Conservation (phyloP, 164 flowering plant genomes). For the Vitis rupestris region DNA sequence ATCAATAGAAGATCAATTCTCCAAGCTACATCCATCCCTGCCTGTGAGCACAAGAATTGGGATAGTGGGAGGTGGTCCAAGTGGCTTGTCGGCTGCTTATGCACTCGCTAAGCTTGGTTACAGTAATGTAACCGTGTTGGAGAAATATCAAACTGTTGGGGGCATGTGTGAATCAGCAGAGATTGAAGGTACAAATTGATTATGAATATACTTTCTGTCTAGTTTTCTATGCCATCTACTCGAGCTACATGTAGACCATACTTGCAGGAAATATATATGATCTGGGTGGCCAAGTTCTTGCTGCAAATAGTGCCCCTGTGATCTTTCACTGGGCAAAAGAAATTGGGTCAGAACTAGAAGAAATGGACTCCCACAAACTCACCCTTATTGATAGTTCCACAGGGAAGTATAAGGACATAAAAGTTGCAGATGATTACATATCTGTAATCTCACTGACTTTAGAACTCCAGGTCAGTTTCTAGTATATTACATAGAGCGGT, state of each 20-base stretch:
- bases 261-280: conserved; percentile 66
- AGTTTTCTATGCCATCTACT: neutral
- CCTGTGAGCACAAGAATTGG: conserved; percentile 61
- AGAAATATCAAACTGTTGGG: conserved; percentile 64
- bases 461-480: conserved; percentile 57
- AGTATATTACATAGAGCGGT: neutral
- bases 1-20: conserved; percentile 65
- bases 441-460: conserved; percentile 68
- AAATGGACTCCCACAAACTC: conserved; percentile 74
- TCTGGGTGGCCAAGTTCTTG: conserved; percentile 86
- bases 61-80: conserved; percentile 77
- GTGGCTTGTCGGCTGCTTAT: conserved; percentile 82
- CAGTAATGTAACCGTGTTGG: conserved; percentile 51
- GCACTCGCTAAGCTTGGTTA: conserved; percentile 73
- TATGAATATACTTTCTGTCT: neutral
- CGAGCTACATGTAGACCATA: neutral
- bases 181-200: conserved; percentile 51
- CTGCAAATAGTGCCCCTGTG: conserved; percentile 75
- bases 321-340: conserved; percentile 75
- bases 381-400: conserved; percentile 56
- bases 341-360: conserved; percentile 54
- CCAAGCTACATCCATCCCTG: conserved; percentile 66
- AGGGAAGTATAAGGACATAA: conserved; percentile 55
- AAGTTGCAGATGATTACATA: conserved; percentile 72
- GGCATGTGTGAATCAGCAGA: conserved; percentile 83